phyloP scores from a whole-genome alignment of 805 yeast genomes.

The Spencermartinsiella europaea region DNA sequence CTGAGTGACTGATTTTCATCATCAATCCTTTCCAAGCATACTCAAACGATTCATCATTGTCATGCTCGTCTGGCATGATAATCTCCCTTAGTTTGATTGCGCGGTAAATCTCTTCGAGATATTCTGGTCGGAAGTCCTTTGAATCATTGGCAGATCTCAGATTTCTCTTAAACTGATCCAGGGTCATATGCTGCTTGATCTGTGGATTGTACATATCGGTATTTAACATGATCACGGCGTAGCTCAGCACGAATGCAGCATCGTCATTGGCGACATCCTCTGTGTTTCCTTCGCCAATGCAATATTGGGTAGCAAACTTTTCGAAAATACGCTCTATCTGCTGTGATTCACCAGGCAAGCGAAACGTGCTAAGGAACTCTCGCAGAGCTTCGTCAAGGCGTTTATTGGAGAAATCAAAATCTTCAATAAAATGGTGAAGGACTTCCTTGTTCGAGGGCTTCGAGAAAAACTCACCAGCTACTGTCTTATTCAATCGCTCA shows the following conservation, averaged over 20 bases:
- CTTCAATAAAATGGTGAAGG: constrained; percentile 56
- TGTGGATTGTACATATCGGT: constrained; percentile 93
- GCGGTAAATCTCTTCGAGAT: constrained; percentile 69
- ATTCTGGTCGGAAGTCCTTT: constrained; percentile 80
- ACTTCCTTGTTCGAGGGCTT: constrained; percentile 62
- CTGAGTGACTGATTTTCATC: constrained; percentile 23
- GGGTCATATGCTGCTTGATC: constrained; percentile 84
- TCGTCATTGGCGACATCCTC: constrained; percentile 64
- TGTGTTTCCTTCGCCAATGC: constrained; percentile 49
- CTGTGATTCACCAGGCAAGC: constrained; percentile 96
- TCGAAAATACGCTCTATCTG: constrained; percentile 92
- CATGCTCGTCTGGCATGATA: constrained; percentile 97
- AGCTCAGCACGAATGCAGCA: constrained; percentile 82
- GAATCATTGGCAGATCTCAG: constrained; percentile 70
- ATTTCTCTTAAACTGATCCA: constrained; percentile 75
- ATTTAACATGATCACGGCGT: constrained; percentile 88
- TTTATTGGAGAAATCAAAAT: constrained; percentile 69
- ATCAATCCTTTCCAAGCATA: constrained; percentile 46
- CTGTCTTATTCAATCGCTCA: constrained; percentile 78
- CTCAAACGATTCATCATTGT: constrained; percentile 88
- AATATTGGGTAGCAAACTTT: constrained; percentile 75
- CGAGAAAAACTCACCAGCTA: constrained; percentile 80
- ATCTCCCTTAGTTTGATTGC: constrained; percentile 84
- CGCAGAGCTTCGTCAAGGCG: constrained; percentile 94
- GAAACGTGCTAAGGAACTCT: constrained; percentile 69